These are phyloP conservation scores for Wakefieldia striispora DNA, from an alignment of 768 basidiomycete genomes.

Conservation along the genomic window DNA sequence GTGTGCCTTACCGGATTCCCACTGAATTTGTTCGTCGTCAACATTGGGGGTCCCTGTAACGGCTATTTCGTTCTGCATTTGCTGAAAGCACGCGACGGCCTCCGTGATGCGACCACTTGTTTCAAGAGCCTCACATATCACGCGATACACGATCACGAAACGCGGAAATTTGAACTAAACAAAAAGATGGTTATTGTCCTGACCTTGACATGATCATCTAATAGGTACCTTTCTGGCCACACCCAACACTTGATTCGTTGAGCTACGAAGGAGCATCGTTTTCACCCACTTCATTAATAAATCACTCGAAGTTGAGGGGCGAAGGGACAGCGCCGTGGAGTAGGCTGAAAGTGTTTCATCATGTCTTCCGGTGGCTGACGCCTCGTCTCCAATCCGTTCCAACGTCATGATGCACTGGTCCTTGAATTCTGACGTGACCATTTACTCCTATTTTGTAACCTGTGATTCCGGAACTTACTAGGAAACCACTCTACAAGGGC, in stretches of 20 bases:
- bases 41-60: background rate
- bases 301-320: background rate
- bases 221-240: background rate
- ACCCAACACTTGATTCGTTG: background rate
- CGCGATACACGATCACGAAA: background rate
- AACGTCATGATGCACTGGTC: background rate
- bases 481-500: background rate
- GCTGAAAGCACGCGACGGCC: background rate
- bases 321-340: background rate
- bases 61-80: background rate
- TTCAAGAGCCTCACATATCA: background rate
- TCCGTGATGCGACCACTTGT: background rate
- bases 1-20: background rate
- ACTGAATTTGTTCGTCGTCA: background rate
- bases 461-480: background rate
- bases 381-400: background rate
- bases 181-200: background rate
- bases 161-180: background rate
- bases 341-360: slow-evolving; percentile 2
- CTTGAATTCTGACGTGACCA: background rate
- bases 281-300: background rate
- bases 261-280: background rate
- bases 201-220: too few relatives aligned
- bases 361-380: background rate
- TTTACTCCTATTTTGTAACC: background rate